Percentiles rank a stretch among this genome's conserved stretches.
Evolutionary conservation across 495 filamentous ascomycete species (phyloP).

Genomic region (Articulospora tetracladia): DNA sequence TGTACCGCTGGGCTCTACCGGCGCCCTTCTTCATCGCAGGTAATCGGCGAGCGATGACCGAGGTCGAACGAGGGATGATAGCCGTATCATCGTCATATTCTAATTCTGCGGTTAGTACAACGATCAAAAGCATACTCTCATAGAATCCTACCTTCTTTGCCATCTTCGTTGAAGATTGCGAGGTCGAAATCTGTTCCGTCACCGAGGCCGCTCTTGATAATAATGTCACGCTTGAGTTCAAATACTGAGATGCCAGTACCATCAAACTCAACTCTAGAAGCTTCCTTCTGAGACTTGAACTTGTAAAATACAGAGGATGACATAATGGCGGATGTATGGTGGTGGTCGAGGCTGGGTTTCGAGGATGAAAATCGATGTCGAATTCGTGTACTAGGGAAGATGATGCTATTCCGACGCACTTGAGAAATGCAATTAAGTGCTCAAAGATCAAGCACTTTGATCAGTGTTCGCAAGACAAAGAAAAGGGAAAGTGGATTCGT

Average conservation of each 20-base stretch:
- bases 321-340: conserved; percentile 58
- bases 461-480: conserved; percentile 16
- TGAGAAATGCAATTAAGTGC: conserved; percentile 13
- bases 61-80: conserved; percentile 89
- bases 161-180: conserved; percentile 85
- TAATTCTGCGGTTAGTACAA: conserved; percentile 31
- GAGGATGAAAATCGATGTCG: conserved; percentile 33
- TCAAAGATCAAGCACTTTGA: conserved; percentile 9
- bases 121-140: not conserved
- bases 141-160: conserved; percentile 75
- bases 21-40: conserved; percentile 71
- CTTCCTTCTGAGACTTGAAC: conserved; percentile 98
- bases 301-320: conserved; percentile 99
- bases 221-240: conserved; percentile 97
- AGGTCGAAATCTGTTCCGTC: conserved; percentile 98
- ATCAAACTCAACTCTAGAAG: conserved; percentile 91
- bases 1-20: conserved; percentile 91
- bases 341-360: conserved; percentile 8
- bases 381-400: conserved; percentile 5
- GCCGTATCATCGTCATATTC: conserved; percentile 97
- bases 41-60: conserved; percentile 84
- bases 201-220: conserved; percentile 83
- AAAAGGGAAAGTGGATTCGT: conserved; percentile 20
- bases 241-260: conserved; percentile 98
- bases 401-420: conserved; percentile 16